phyloP scores from a whole-genome alignment of 2,329 filamentous ascomycete genomes.

The Pyrenophora teres region DNA sequence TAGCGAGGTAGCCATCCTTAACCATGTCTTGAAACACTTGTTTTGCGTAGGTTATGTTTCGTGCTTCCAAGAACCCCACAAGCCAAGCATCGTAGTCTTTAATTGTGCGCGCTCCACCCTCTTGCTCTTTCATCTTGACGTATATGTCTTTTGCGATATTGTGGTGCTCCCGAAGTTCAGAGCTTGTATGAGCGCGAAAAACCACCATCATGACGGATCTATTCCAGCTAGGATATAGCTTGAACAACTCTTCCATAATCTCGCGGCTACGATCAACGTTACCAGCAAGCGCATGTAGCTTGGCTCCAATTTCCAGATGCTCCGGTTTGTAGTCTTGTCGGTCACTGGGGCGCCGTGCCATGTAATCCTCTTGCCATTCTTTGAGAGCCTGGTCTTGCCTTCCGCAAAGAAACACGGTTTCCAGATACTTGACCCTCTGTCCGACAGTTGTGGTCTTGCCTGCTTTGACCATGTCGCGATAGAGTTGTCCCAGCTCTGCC shows the following conservation, averaged over 20 bases:
- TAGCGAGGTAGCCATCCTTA: conserved; percentile 54
- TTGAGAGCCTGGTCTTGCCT: conserved; percentile 34
- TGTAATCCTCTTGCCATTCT: conserved; percentile 39
- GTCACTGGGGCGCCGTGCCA: background rate
- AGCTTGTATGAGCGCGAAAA: conserved; percentile 68
- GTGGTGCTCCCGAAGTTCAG: conserved; percentile 48
- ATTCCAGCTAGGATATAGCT: conserved; percentile 53
- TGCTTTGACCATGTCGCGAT: conserved; percentile 33
- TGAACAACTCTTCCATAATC: conserved; percentile 60
- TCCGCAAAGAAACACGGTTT: conserved; percentile 35
- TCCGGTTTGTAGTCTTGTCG: conserved; percentile 36
- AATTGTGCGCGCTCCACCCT: conserved; percentile 66
- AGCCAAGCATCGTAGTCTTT: conserved; percentile 78
- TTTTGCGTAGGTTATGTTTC: conserved; percentile 69
- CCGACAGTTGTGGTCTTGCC: conserved; percentile 22
- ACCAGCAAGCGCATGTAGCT: conserved; percentile 64
- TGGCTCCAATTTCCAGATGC: conserved; percentile 67
- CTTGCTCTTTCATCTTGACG: conserved; percentile 63
- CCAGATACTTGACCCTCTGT: conserved; percentile 31
- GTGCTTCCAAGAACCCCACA: conserved; percentile 69
- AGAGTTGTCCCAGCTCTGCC: conserved; percentile 29
- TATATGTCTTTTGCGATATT: conserved; percentile 56
- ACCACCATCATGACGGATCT: conserved; percentile 67
- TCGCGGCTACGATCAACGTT: conserved; percentile 64
- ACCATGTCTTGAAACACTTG: conserved; percentile 90